These are phyloP conservation scores for Perilla frutescens DNA, from an alignment of 257 asterid species.

Conservation along the genomic window DNA sequence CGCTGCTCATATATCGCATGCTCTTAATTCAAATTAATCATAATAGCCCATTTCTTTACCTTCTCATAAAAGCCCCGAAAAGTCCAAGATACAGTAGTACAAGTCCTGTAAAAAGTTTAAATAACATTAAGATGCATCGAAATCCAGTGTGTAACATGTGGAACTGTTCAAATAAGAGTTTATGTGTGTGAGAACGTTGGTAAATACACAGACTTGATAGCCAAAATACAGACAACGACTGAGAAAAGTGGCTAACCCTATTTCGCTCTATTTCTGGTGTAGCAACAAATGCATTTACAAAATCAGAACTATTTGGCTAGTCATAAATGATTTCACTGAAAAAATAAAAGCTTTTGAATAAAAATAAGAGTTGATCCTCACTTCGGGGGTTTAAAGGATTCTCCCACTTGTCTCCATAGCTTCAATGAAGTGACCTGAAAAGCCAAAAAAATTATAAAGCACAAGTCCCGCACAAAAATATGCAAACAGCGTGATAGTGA, in stretches of 20 bases:
- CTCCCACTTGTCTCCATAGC: constrained; percentile 98
- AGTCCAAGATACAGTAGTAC: constrained; percentile 97
- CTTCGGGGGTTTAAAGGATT: constrained; percentile 93
- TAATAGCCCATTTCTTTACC: too few species aligned
- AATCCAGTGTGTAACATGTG: neutral
- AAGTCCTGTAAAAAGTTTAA: constrained; percentile 66
- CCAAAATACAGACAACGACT: constrained; percentile 9
- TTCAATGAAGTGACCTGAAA: constrained; percentile 86
- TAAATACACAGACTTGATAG: neutral
- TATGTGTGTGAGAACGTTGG: neutral
- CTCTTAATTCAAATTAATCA: too few species aligned
- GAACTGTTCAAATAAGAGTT: neutral
- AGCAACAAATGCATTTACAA: constrained; percentile 31
- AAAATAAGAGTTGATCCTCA: constrained; percentile 43
- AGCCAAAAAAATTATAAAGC: constrained; percentile 33
- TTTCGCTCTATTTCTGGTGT: constrained; percentile 18
- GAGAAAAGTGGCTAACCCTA: neutral
- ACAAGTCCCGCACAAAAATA: too few species aligned
- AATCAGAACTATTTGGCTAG: constrained; percentile 11
- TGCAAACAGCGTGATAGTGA: too few species aligned
- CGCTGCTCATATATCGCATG: too few species aligned
- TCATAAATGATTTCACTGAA: constrained; percentile 20
- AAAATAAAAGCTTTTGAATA: constrained; percentile 16
- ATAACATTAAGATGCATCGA: constrained; percentile 28
- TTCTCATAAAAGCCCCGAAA: constrained; percentile 95